Conservation (phyloP, 257 asterid species). For the Plantago elongata region DNA sequence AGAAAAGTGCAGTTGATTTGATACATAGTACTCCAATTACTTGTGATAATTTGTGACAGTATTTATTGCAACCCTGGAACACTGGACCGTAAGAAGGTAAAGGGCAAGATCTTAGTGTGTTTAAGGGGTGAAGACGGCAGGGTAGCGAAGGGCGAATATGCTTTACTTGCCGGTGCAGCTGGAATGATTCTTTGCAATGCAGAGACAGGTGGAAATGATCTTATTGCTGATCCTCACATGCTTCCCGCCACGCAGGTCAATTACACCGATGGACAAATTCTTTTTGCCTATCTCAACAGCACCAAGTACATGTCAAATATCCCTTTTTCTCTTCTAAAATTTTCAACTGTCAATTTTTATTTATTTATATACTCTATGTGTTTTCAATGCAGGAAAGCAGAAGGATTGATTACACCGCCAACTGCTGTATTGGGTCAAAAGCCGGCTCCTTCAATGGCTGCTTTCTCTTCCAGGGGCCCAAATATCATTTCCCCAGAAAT, state of each 20-base stretch:
- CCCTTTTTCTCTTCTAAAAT: too few species aligned
- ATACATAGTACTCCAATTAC: neutral
- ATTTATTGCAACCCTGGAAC: constrained; percentile 30
- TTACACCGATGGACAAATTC: constrained; percentile 35
- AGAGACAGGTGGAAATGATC: constrained; percentile 13
- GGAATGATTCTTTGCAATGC: constrained; percentile 61
- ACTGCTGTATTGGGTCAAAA: constrained; percentile 49
- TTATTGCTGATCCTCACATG: constrained; percentile 33
- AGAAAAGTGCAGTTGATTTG: too few species aligned
- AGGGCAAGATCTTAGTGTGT: constrained; percentile 61
- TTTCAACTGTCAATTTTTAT: too few species aligned
- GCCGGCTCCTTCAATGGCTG: constrained; percentile 92
- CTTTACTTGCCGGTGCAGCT: constrained; percentile 48
- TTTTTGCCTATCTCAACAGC: constrained; percentile 36
- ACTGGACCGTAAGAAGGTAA: constrained; percentile 38
- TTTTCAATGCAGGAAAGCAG: constrained; percentile 37
- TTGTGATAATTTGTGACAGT: constrained; percentile 25
- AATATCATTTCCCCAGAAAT: constrained; percentile 60
- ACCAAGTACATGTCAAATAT: constrained; percentile 26
- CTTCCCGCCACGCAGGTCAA: constrained; percentile 53
- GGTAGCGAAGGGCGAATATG: constrained; percentile 36
- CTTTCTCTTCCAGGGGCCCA: constrained; percentile 88
- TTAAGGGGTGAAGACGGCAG: constrained; percentile 33
- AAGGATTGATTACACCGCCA: constrained; percentile 52
- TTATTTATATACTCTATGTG: too few species aligned